Evolutionary conservation across 140 eudicot species (phyloP), one percentile per base, ranked within the genome.

Genomic region (Cichorium intybus): DNA sequence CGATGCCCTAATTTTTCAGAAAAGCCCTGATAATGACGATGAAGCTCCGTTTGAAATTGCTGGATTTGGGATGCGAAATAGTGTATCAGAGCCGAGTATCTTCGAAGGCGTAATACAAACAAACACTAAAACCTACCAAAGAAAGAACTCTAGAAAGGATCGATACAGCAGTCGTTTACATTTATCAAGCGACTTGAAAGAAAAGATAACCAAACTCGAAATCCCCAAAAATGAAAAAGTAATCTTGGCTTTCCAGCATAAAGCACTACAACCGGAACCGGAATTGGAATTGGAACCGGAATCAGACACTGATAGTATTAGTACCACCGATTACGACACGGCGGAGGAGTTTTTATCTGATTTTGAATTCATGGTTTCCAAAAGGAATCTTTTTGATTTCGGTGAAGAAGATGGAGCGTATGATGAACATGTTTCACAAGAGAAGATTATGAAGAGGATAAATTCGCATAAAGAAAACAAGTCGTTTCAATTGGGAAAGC

Each of bases 331-430:
- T 37, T 79, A 84, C 34, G 97, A 89, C 60, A 84, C 93, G 8
- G 85, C 97, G 1, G 97, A 87, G 47, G 95, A 87, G 59, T 62
- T 34, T 46, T 60, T 83, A 35, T 77, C 87, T 9, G 97, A 90
- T 33, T 31, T 77, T 0, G 95, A 81, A 28, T 49, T 81, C 23
- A 51, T 72, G 51, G 75, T 81, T 54, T 77, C 95, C 8, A 89
- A 86, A 70, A 56, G 60, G 56, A 89, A 86, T 57, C 58, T 89
- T 20, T 89, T 81, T 60, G 92, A 84, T 56, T 89, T 75, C 56
- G 92, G 82, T 46, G 80, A 83, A 67, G 78, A 73, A 24, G 84
- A 84, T 14, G 89, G 70, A 48, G 82, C 69, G 0, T 62, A 75
- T 11, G 72, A 81, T 35, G 78, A 84, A 73, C 62, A 59, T 6